These are phyloP conservation scores for Actinomucor elegans DNA, from an alignment of 371 early-diverging fungal genomes.

Conservation along the genomic window DNA sequence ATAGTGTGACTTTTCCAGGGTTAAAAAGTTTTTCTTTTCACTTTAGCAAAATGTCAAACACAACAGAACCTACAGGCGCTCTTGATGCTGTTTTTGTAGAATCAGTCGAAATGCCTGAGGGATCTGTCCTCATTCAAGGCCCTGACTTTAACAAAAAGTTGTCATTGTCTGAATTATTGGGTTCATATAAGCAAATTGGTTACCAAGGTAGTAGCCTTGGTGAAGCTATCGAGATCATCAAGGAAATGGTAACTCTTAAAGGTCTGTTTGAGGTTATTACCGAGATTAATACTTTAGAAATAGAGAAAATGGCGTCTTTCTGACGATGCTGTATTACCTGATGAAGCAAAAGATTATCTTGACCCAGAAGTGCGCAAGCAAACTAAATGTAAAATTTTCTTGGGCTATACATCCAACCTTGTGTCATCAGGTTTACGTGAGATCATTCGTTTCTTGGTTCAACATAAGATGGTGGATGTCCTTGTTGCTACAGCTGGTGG, in stretches of 20 bases:
- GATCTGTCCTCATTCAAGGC: conserved; percentile 71
- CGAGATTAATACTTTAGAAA: not conserved
- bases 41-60: conserved; percentile 5
- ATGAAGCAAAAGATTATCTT: conserved; percentile 68
- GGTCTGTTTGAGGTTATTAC: no score
- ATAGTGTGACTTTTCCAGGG: not conserved
- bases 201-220: conserved; percentile 93
- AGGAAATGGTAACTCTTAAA: conserved; percentile 87
- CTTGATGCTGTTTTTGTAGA: conserved; percentile 70
- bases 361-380: conserved; percentile 64
- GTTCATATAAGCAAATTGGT: conserved; percentile 77
- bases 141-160: conserved; percentile 88
- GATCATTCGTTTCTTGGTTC: conserved; percentile 87
- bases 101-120: conserved; percentile 71
- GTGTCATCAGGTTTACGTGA: conserved; percentile 98
- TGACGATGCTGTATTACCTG: conserved; percentile 73
- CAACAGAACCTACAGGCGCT: conserved; percentile 24
- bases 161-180: conserved; percentile 61
- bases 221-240: conserved; percentile 85
- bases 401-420: conserved; percentile 98
- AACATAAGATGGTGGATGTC: conserved; percentile 92
- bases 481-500: conserved; percentile 98
- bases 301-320: conserved; percentile 85
- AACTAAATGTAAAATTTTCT: conserved; percentile 92
- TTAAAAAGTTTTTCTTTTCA: conserved; percentile 9